These are phyloP conservation scores for Glutinoglossum americanum DNA, from an alignment of 495 filamentous ascomycete genomes.

Conservation along the genomic window DNA sequence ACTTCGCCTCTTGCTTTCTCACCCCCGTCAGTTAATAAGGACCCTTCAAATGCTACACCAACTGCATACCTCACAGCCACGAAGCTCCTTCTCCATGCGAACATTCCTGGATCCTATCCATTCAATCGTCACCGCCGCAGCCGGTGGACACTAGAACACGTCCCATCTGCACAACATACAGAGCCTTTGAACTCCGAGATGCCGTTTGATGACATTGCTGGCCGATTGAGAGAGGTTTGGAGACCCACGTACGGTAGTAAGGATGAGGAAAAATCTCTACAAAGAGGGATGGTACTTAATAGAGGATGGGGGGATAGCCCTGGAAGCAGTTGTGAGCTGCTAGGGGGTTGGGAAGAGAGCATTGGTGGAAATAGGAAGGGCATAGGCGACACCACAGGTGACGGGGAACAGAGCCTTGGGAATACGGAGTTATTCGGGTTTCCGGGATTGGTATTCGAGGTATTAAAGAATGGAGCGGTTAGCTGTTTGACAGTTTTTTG, in stretches of 20 bases:
- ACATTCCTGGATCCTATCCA: slow-evolving; percentile 85
- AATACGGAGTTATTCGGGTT: slow-evolving; percentile 87
- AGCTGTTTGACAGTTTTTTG: slow-evolving; percentile 77
- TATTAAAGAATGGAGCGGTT: slow-evolving; percentile 77
- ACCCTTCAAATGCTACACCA: slow-evolving; percentile 10
- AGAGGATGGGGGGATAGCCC: slow-evolving; percentile 82
- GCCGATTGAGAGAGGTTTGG: slow-evolving; percentile 48
- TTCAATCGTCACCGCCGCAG: slow-evolving; percentile 88
- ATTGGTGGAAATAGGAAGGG: slow-evolving; percentile 12
- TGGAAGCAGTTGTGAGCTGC: slow-evolving; percentile 70
- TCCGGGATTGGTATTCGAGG: slow-evolving; percentile 84
- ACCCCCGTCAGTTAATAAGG: slow-evolving; percentile 2
- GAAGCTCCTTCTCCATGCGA: slow-evolving; percentile 79
- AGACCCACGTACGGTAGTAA: slow-evolving; percentile 38
- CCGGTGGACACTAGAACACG: slow-evolving; percentile 59
- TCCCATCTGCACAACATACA: slow-evolving; percentile 9
- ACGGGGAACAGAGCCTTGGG: slow-evolving; percentile 29
- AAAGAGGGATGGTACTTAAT: slow-evolving; percentile 71
- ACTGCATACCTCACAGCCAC: slow-evolving; percentile 54
- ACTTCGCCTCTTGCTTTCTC: slow-evolving; percentile 2
- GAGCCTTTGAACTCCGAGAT: slow-evolving; percentile 48
- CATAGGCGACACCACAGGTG: slow-evolving; percentile 7
- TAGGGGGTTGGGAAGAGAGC: slow-evolving; percentile 79
- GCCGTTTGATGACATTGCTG: slow-evolving; percentile 44
- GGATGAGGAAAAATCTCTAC: slow-evolving; percentile 37